Base-by-base conservation (phyloP, 2,329 filamentous ascomycete species). In the Coleophoma eucalyptorum region DNA sequence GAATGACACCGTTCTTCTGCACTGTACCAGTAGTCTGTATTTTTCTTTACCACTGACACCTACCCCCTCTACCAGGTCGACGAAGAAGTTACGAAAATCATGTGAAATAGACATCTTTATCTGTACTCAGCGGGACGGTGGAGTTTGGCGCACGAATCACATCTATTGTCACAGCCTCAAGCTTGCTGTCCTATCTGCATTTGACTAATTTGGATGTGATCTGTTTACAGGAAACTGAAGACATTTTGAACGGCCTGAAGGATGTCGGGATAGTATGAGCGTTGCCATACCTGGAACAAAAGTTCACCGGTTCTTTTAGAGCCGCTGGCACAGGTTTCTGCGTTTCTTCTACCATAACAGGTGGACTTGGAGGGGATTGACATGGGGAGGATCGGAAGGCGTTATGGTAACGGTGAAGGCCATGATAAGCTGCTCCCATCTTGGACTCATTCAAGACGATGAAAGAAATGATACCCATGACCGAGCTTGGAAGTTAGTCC, bases 11-110 rank as follows among this genome's bases (percentile, higher is more conserved):
- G 4, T 26, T 26, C 26, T 26, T 26, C 10, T 26, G 26, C 26
- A 26, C 10, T 26, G 26, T 26, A 5, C 26, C 26, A 26, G 10
- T 8, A 38, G 35, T 4, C 13, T 38, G 16, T 38, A 10, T 38
- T 5, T 38, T 50, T 42, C 62, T 70, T 67, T 61, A 75, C 73
- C 67, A 75, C 81, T 70, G 76, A 84, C 65, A 76, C 73, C 67
- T 72, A 70, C 71, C 73, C 69, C 68, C 71, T 73, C 76, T 46
- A 56, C 54, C 60, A 68, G 65, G 65, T 68, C 55, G 65, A 66
- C 52, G 65, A 68, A 57, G 65, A 67, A 51, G 59, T 68, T 50
- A 68, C 65, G 51, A 68, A 64, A 49, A 65, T 68, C 43, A 68
- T 68, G 64, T 68, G 62, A 66, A 59, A 48, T 32, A 49, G 34